These are phyloP conservation scores for Neotropicomus parvogracilis DNA, from an alignment of 1,284 basidiomycete genomes.

Conservation along the genomic window DNA sequence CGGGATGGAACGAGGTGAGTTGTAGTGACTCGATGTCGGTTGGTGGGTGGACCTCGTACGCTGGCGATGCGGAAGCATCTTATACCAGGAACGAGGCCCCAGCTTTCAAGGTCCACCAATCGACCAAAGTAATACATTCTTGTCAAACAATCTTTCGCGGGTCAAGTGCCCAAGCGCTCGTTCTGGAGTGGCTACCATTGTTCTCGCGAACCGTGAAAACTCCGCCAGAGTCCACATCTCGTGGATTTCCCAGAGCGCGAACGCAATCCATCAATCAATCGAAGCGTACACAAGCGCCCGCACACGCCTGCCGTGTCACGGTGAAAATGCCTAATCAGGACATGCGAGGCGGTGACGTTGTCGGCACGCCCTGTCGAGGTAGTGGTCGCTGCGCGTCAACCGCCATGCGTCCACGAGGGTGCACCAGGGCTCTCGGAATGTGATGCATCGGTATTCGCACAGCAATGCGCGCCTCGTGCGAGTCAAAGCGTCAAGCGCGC, in stretches of 20 bases:
- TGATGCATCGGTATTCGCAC: conserved; percentile 1
- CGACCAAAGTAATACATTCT: conserved; percentile 7
- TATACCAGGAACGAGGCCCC: conserved; percentile 16
- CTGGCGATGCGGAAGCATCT: conserved; percentile 3
- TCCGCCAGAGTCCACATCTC: conserved; percentile 14
- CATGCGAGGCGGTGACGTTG: background rate
- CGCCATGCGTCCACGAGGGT: background rate
- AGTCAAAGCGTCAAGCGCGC: conserved; percentile 18
- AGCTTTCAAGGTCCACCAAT: background rate
- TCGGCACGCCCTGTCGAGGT: background rate
- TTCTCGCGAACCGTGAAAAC: conserved; percentile 5
- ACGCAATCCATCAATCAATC: conserved; percentile 1
- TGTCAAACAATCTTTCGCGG: background rate
- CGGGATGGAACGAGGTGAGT: background rate
- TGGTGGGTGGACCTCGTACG: background rate
- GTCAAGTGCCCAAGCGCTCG: conserved; percentile 4
- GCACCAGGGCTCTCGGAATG: background rate
- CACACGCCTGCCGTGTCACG: conserved; percentile 1
- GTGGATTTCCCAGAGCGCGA: background rate
- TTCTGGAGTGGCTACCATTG: conserved; percentile 16
- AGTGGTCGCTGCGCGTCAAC: background rate
- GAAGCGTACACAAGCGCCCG: conserved; percentile 10
- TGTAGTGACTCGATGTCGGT: background rate
- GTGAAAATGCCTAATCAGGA: background rate
- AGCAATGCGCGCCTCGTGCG: background rate